These are phyloP conservation scores for Drechslerella coelobrocha DNA, from an alignment of 2,329 filamentous ascomycete genomes.

Conservation along the genomic window DNA sequence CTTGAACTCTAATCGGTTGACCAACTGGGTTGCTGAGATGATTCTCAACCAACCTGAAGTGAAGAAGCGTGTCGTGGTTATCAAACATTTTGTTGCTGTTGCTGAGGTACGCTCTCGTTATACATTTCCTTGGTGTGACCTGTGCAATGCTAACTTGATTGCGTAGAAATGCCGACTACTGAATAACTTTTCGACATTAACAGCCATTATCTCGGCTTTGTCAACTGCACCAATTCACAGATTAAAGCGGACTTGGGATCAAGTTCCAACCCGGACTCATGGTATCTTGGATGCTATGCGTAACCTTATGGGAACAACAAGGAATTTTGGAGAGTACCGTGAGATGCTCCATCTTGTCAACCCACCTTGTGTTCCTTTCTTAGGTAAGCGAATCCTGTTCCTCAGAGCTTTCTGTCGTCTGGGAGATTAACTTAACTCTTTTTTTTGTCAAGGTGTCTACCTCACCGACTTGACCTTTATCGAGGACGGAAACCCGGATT, in stretches of 20 bases:
- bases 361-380: constrained; percentile 96
- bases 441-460: constrained; percentile 74
- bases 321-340: constrained; percentile 97
- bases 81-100: constrained; percentile 96
- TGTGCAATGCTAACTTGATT: constrained; percentile 53
- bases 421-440: too few species aligned
- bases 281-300: constrained; percentile 87
- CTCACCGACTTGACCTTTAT: constrained; percentile 98
- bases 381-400: constrained; percentile 73
- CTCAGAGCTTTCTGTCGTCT: too few species aligned
- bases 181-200: constrained; percentile 97
- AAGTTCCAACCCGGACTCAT: constrained; percentile 84
- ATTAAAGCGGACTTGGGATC: constrained; percentile 90
- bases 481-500: constrained; percentile 94
- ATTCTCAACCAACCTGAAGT: constrained; percentile 93
- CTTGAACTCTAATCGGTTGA: constrained; percentile 96
- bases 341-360: constrained; percentile 91
- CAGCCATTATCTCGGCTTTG: constrained; percentile 94
- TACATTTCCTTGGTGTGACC: constrained; percentile 13
- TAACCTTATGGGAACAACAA: constrained; percentile 92
- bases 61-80: constrained; percentile 92
- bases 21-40: constrained; percentile 99
- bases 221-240: constrained; percentile 94
- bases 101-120: constrained; percentile 74
- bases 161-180: constrained; percentile 84